These are phyloP conservation scores for Myxozyma neotropica DNA, from an alignment of 805 yeast species.

Conservation along the genomic window DNA sequence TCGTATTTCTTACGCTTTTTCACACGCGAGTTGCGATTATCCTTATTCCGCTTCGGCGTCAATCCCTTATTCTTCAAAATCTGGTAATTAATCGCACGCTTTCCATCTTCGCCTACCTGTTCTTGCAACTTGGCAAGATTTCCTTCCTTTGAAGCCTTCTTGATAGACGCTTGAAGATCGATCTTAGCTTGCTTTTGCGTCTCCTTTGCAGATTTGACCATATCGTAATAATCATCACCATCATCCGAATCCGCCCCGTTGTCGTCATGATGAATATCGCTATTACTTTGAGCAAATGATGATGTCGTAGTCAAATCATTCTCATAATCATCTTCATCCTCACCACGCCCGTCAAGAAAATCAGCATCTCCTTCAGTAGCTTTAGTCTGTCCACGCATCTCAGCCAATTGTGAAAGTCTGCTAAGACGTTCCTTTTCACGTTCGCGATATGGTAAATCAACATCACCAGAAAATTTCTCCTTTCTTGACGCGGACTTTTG, in stretches of 20 bases:
- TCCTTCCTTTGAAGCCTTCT: conserved; percentile 77
- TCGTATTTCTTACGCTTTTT: conserved; percentile 98
- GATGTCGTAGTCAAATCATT: conserved; percentile 27
- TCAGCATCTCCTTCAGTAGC: conserved; percentile 46
- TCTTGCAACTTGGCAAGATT: conserved; percentile 71
- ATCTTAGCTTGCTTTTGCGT: conserved; percentile 51
- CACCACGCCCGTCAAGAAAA: conserved; percentile 27
- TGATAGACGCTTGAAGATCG: conserved; percentile 16
- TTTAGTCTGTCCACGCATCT: conserved; percentile 69
- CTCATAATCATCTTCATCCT: conserved; percentile 45
- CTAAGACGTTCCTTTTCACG: conserved; percentile 88
- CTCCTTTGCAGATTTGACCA: conserved; percentile 53
- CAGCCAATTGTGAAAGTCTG: conserved; percentile 82
- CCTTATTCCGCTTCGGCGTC: conserved; percentile 90
- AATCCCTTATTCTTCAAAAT: conserved; percentile 95
- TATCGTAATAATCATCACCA: conserved; percentile 61
- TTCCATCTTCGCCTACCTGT: conserved; percentile 73
- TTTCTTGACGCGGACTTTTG: conserved; percentile 65
- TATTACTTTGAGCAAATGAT: conserved; percentile 1
- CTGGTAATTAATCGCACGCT: conserved; percentile 93
- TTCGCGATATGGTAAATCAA: conserved; percentile 89
- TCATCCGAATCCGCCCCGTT: conserved; percentile 33
- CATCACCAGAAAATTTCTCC: conserved; percentile 74
- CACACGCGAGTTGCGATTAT: conserved; percentile 91
- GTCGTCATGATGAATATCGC: not conserved